Conservation (phyloP, 169 alveolate genomes). For the Perkinsus marinus region DNA sequence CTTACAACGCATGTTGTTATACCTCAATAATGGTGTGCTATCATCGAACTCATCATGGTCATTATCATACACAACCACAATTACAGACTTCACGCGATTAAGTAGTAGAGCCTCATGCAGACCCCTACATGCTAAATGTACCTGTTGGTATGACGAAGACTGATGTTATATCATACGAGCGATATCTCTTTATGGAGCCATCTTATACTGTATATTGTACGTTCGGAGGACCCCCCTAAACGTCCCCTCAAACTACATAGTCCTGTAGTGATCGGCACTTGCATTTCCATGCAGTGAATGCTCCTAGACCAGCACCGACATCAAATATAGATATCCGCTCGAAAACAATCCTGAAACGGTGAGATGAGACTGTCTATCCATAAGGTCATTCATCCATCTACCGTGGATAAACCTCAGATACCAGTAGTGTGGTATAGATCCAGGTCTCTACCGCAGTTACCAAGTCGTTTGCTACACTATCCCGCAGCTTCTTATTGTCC, state of each 20-base stretch:
- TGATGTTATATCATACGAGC: not conserved
- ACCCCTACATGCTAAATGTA: not conserved
- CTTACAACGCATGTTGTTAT: not conserved
- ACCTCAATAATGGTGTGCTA: not conserved
- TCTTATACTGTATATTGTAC: not conserved
- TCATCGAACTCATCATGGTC: not conserved
- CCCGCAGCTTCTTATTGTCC: not conserved
- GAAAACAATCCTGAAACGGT: not conserved
- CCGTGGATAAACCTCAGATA: not conserved
- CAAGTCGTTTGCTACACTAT: not conserved
- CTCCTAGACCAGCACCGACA: not conserved
- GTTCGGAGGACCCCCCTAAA: not conserved
- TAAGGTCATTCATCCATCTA: not conserved
- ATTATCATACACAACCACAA: not conserved
- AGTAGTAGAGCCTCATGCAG: not conserved
- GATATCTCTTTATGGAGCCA: not conserved
- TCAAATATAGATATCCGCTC: not conserved
- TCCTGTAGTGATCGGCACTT: not conserved
- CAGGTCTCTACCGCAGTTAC: not conserved
- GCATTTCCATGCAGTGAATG: not conserved
- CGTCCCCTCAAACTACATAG: not conserved
- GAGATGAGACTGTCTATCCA: not conserved
- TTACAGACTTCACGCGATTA: not conserved
- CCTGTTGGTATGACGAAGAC: not conserved
- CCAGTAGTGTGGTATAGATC: not conserved